Evolutionary conservation across 75 land plant genomes (phyloP).

Genomic region (Sequoia sempervirens): DNA sequence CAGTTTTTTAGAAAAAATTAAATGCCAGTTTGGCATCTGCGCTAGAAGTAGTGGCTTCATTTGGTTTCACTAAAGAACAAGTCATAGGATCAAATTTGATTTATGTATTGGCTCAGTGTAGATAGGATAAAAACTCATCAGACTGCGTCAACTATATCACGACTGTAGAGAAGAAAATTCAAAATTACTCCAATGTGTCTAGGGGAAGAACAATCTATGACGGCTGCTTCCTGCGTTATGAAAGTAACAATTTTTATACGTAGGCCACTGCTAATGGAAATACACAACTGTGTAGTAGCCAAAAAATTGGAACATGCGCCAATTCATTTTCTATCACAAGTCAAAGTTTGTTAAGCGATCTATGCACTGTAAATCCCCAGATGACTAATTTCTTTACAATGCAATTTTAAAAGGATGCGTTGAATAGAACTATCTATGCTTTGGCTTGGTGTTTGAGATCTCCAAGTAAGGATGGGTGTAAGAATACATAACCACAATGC

Average conservation of each 20-base stretch:
- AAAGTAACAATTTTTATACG: slow-evolving; percentile 34
- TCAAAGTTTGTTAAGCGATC: slow-evolving; percentile 8
- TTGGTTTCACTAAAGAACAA: slow-evolving; percentile 18
- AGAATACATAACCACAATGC: no score
- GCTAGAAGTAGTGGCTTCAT: neutral
- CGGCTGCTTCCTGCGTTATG: slow-evolving; percentile 39
- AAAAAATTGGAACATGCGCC: neutral
- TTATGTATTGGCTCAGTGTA: slow-evolving; percentile 35
- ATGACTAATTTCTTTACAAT: slow-evolving; percentile 14
- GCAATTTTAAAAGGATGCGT: neutral
- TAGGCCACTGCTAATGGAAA: slow-evolving; percentile 18
- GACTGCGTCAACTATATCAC: slow-evolving; percentile 33
- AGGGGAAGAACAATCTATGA: slow-evolving; percentile 38
- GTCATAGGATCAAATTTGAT: slow-evolving; percentile 14
- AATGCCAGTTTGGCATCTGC: slow-evolving; percentile 22
- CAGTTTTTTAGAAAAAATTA: slow-evolving; percentile 23
- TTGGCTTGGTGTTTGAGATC: slow-evolving; percentile 24
- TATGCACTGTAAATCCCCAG: slow-evolving; percentile 18
- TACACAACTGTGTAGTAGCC: slow-evolving; percentile 9
- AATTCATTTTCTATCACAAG: neutral
- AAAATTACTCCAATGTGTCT: slow-evolving; percentile 22
- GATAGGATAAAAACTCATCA: slow-evolving; percentile 19
- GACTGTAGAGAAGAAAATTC: slow-evolving; percentile 11
- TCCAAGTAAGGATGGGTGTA: slow-evolving; percentile 9
- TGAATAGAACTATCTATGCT: slow-evolving; percentile 10